Base-by-base conservation (phyloP, 2,329 filamentous ascomycete genomes). In the Teratosphaeria nubilosa region DNA sequence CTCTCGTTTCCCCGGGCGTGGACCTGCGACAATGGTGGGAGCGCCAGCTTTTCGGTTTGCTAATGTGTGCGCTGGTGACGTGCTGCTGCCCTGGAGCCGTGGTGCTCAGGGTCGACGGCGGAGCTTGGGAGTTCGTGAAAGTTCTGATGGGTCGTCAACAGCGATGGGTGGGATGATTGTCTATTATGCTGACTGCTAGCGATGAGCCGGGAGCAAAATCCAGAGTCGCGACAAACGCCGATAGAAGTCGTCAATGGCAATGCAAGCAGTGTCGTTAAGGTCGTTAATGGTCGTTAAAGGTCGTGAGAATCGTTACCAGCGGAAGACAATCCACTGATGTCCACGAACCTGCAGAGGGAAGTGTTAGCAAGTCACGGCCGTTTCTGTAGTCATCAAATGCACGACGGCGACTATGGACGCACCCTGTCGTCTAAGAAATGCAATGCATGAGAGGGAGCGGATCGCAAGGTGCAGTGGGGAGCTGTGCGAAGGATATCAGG, bases 31-130 rank as follows among this genome's bases (percentile, higher is more conserved):
- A 91, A 87, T 78, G 88, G 88, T 78, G 89, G 88, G 76, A 91
- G 85, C 88, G 91, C 90, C 90, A 95, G 90, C 81, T 91, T 94
- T 86, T 84, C 89, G 88, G 85, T 87, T 64, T 64, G 45, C 32
- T 13, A 45, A 37, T 54, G 41, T 48, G n/a, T 48, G 2, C 20
- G 41, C 41, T 22, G 41, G 41, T 20, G 41, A 20, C 41, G 41
- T 48, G n/a, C 16, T 5, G 53, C 27, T 41, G 32, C 32, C 30
- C 30, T 34, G n/a, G 45, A 24, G 27, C 24, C 27, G 48, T 22
- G 4, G 30, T 14, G 48, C 30, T 27, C 20, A 32, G n/a, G 24
- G 25, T 31, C 5, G 52, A 30, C 5, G 20, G 37, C 11, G 30
- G 10, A 6, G 11, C 37, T 5, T 24, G 34, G 24, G 53, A 5